phyloP scores from a whole-genome alignment of 306 rosid species.

The Senna tora region DNA sequence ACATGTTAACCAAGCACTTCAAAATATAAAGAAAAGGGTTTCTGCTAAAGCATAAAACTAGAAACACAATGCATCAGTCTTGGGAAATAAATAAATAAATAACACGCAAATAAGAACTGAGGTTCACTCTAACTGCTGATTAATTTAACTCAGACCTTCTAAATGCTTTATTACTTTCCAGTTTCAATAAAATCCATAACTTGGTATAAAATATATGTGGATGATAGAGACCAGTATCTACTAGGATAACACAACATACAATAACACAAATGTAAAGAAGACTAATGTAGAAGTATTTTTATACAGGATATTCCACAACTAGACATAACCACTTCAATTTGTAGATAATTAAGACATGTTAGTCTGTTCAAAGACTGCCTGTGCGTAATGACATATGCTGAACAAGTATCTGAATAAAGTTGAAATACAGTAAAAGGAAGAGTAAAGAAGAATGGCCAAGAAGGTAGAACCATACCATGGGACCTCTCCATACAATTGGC shows the following conservation, averaged over 20 bases:
- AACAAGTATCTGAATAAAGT: not conserved
- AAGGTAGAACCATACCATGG: slow-evolving; percentile 74
- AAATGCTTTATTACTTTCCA: not conserved
- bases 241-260: not conserved
- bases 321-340: not conserved
- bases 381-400: not conserved
- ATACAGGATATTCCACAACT: not conserved
- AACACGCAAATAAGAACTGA: not conserved
- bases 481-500: slow-evolving; percentile 98
- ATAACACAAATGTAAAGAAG: not conserved
- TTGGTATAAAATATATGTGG: not conserved
- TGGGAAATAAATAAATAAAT: not conserved
- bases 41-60: not conserved
- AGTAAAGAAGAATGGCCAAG: slow-evolving; percentile 14
- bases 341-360: not conserved
- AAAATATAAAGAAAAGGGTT: not conserved
- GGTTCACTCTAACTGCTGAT: not conserved
- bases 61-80: not conserved
- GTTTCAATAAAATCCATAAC: slow-evolving; percentile 10
- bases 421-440: not conserved
- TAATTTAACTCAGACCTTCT: not conserved
- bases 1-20: not conserved
- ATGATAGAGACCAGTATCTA: not conserved
- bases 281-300: not conserved
- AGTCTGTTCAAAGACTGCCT: slow-evolving; percentile 3